Evolutionary conservation across 768 basidiomycete species (phyloP).

Genomic region (Holtermanniella nyarrowii): DNA sequence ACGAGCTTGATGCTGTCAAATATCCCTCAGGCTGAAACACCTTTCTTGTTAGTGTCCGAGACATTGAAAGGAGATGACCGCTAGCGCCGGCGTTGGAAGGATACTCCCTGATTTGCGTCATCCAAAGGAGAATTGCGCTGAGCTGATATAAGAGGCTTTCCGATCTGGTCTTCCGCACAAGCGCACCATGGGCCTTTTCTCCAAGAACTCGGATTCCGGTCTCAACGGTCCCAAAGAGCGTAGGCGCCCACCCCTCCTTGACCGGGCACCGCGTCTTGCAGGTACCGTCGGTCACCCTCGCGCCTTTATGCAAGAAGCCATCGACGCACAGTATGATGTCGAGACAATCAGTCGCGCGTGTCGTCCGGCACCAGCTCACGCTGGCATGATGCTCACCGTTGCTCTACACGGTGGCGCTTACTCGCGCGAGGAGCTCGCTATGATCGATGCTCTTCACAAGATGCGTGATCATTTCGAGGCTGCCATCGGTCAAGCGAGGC

Average conservation of each 20-base stretch:
- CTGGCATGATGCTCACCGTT: constrained; percentile 1
- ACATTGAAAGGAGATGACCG: too few species aligned
- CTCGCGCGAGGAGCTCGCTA: constrained; percentile 8
- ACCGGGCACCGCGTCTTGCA: constrained; percentile 6
- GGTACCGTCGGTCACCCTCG: constrained; percentile 5
- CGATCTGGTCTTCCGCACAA: too few species aligned
- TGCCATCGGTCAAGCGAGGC: constrained; percentile 5
- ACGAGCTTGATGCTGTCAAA: too few species aligned
- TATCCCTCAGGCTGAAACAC: too few species aligned
- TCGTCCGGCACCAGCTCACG: constrained; percentile 1
- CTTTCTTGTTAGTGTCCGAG: too few species aligned
- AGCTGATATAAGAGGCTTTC: too few species aligned
- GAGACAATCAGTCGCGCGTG: constrained; percentile 5
- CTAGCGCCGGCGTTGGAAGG: too few species aligned
- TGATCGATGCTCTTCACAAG: constrained; percentile 2
- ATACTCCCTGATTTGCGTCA: too few species aligned
- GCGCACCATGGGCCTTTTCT: constrained; percentile 5
- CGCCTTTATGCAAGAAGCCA: constrained; percentile 5
- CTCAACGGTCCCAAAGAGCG: not conserved
- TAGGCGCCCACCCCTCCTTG: constrained; percentile 2
- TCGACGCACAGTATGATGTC: constrained; percentile 6
- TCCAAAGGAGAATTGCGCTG: too few species aligned
- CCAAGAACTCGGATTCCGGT: not conserved
- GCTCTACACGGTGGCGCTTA: constrained; percentile 8
- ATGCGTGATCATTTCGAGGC: constrained; percentile 1